Percentiles rank a stretch among this genome's conserved stretches.
phyloP scores from a whole-genome alignment of 2,329 filamentous ascomycete genomes.

The Myriosclerotinia scirpicola region DNA sequence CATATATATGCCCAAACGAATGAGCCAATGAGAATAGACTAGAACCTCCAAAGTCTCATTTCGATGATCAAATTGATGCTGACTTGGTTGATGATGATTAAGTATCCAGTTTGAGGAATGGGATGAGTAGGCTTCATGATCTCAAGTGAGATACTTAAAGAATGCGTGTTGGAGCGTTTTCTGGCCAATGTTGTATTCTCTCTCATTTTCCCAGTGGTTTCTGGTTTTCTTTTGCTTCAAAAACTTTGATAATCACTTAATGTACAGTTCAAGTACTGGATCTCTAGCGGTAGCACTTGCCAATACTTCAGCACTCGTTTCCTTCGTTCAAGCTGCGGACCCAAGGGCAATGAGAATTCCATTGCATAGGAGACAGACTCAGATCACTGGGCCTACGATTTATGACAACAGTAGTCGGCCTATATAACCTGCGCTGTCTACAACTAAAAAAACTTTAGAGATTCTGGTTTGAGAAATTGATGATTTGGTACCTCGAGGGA shows the following conservation, averaged over 20 bases:
- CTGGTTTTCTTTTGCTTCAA: background rate
- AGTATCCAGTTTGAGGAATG: background rate
- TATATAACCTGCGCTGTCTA: too few species aligned
- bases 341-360: background rate
- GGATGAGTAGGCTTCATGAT: background rate
- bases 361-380: background rate
- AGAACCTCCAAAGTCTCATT: background rate
- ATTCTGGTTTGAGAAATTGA: conserved; percentile 28
- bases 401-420: background rate
- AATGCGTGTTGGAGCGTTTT: background rate
- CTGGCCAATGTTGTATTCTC: background rate
- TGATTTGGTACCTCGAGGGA: conserved; percentile 21
- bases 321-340: background rate
- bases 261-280: background rate
- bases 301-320: background rate
- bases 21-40: background rate
- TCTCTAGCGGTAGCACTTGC: background rate
- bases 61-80: background rate
- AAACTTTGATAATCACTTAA: background rate
- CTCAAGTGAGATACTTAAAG: background rate
- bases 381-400: background rate
- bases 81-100: background rate
- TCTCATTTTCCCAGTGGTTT: background rate
- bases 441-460: background rate
- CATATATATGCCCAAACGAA: background rate